phyloP scores from a whole-genome alignment of 257 asterid genomes.

The Oldenlandia corymbosa region DNA sequence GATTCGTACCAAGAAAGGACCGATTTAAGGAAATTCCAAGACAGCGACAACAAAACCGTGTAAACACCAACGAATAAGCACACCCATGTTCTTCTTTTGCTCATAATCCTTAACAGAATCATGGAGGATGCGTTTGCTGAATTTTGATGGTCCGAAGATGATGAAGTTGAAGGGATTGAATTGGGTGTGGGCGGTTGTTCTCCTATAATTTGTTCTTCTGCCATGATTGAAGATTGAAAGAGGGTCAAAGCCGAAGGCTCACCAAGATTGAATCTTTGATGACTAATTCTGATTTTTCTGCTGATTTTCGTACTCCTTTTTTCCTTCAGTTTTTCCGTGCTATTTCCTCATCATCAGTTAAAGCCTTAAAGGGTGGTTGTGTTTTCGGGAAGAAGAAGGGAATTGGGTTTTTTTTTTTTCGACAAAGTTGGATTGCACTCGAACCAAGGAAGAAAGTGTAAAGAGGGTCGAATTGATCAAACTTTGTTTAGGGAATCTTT shows the following conservation, averaged over 20 bases:
- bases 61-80: conserved; percentile 62
- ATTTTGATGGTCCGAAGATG: background rate
- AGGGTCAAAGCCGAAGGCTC: background rate
- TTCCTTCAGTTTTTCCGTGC: too few species aligned
- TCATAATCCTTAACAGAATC: conserved; percentile 44
- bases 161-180: background rate
- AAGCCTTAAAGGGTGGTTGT: too few species aligned
- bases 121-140: conserved; percentile 3
- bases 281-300: background rate
- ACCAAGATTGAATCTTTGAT: conserved; percentile 19
- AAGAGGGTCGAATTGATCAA: too few species aligned
- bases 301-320: too few species aligned
- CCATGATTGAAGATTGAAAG: conserved; percentile 12
- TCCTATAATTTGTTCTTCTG: conserved; percentile 7
- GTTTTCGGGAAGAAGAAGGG: too few species aligned
- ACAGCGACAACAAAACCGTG: conserved; percentile 55
- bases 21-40: conserved; percentile 71
- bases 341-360: too few species aligned
- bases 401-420: too few species aligned
- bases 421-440: too few species aligned
- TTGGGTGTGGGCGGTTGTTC: conserved; percentile 13
- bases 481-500: too few species aligned
- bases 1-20: conserved; percentile 42
- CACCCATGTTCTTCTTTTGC: conserved; percentile 81
- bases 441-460: too few species aligned